Conservation (phyloP, 2,329 filamentous ascomycete genomes). For the Aureobasidium lini region DNA sequence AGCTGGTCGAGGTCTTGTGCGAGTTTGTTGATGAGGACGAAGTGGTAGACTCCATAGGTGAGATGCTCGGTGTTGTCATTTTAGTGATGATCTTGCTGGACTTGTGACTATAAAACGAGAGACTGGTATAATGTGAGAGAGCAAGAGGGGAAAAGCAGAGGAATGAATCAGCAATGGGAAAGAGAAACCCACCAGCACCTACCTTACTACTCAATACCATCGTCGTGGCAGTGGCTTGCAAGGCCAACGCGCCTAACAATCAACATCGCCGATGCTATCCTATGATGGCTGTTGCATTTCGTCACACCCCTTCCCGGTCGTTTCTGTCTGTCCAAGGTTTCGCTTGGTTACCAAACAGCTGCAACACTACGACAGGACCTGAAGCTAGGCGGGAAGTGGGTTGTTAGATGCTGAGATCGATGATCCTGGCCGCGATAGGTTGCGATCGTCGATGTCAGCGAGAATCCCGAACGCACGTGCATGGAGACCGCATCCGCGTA, state of each 20-base stretch:
- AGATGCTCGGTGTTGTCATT: neutral
- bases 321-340: conserved; percentile 1
- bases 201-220: neutral
- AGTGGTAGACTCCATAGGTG: neutral
- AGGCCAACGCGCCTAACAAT: neutral
- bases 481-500: neutral
- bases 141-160: neutral
- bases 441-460: neutral
- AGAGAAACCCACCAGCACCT: neutral
- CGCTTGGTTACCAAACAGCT: neutral
- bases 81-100: neutral
- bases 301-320: neutral
- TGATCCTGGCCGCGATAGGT: neutral
- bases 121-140: neutral
- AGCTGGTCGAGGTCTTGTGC: neutral
- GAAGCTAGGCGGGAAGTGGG: neutral
- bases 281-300: neutral
- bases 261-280: neutral
- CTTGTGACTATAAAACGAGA: neutral
- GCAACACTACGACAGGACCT: neutral
- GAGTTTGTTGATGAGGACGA: neutral
- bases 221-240: neutral
- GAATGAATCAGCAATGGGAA: neutral
- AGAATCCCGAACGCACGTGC: too few relatives aligned
- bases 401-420: neutral